Evolutionary conservation across 768 basidiomycete genomes (phyloP).

Genomic region (Suillus sp.): DNA sequence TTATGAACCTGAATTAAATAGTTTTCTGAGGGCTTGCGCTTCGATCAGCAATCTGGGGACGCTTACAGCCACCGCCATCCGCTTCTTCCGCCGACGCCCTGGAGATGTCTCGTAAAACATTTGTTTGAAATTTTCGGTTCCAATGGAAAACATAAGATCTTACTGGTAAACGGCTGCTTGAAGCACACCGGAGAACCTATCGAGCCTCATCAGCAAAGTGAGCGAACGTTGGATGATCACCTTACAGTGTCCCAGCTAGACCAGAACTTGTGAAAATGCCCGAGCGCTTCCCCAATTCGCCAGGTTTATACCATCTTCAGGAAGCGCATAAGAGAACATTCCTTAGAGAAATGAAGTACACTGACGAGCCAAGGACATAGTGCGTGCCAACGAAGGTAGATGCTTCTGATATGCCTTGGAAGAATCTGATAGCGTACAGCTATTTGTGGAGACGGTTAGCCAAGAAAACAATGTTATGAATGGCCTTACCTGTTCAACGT

Average conservation of each 20-base stretch:
- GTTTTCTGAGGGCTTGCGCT: conserved; percentile 3
- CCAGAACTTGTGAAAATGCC: conserved; percentile 73
- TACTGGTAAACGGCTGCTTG: conserved; percentile 66
- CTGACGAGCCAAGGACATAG: conserved; percentile 71
- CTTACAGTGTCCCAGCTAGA: conserved; percentile 60
- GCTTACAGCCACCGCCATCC: conserved; percentile 71
- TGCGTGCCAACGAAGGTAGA: conserved; percentile 79
- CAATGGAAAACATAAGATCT: not conserved
- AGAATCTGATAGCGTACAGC: conserved; percentile 72
- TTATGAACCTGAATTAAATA: conserved; percentile 50
- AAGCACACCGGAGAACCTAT: conserved; percentile 64
- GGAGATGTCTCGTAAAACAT: conserved; percentile 47
- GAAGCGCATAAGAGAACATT: conserved; percentile 4
- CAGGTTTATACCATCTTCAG: conserved; percentile 65
- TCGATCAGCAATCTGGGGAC: not conserved
- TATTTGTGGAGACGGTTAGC: conserved; percentile 24
- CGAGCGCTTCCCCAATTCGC: conserved; percentile 71
- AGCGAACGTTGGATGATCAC: not conserved
- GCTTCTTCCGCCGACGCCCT: conserved; percentile 52
- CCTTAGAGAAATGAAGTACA: conserved; percentile 31
- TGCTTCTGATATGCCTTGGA: conserved; percentile 72
- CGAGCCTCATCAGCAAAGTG: not conserved
- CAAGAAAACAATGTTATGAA: not conserved
- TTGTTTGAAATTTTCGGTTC: not conserved
- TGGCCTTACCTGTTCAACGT: conserved; percentile 52